These are phyloP conservation scores for Leccinum angustisporum DNA, from an alignment of 1,284 basidiomycete species.

Conservation along the genomic window DNA sequence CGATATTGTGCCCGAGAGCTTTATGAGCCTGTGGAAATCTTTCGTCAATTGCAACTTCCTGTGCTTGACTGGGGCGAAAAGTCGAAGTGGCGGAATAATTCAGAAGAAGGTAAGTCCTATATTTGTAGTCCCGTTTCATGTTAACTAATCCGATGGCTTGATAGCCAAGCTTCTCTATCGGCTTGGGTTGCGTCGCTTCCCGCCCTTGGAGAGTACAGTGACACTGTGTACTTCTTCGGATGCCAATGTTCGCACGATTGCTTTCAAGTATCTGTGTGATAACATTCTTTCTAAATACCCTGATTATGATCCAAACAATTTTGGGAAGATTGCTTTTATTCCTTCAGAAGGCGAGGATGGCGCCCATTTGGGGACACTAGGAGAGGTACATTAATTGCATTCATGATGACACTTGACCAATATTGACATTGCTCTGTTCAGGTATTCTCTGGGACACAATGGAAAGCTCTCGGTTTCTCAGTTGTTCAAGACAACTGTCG, in stretches of 20 bases:
- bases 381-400: conserved; percentile 49
- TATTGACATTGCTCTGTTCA: conserved; percentile 30
- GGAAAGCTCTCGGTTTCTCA: conserved; percentile 76
- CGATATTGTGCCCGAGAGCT: conserved; percentile 69
- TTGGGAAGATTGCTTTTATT: conserved; percentile 70
- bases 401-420: not conserved
- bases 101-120: conserved; percentile 73
- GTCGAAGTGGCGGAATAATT: conserved; percentile 73
- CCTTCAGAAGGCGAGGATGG: conserved; percentile 63
- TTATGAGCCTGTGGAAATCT: conserved; percentile 81
- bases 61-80: conserved; percentile 85
- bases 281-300: conserved; percentile 65
- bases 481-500: conserved; percentile 58
- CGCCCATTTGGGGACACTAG: conserved; percentile 61
- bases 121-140: fast-evolving
- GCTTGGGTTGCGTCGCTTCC: conserved; percentile 75
- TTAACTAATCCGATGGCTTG: conserved; percentile 2
- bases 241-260: conserved; percentile 46
- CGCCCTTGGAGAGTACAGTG: conserved; percentile 69
- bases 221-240: conserved; percentile 63
- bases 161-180: conserved; percentile 82
- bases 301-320: conserved; percentile 59
- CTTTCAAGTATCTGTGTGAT: conserved; percentile 79
- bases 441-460: conserved; percentile 75
- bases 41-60: conserved; percentile 77